Evolutionary conservation across 1,284 basidiomycete species (phyloP), one percentile per base, ranked within the genome.

Genomic region (Ceratobasidium sp.): DNA sequence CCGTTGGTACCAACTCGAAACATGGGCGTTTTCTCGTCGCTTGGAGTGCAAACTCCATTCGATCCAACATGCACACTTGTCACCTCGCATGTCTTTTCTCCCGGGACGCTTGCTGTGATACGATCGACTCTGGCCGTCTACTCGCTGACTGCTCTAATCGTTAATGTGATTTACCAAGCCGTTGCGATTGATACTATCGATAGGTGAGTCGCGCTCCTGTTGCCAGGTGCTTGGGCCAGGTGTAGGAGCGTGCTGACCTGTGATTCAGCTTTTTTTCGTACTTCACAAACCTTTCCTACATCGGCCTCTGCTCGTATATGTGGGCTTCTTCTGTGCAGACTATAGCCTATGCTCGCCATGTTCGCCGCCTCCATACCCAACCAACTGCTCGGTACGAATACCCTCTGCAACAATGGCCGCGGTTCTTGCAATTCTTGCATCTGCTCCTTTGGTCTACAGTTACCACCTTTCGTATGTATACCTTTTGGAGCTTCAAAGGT

Each of bases 251-350:
- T 2, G 61, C 41, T 62, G 37, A 62, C 43, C 14, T 31, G 22
- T 62, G 61, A 11, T 27, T 77, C 79, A 53, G 80, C 77, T 88
- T 84, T 82, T 84, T 89, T 77, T 86, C 87, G 3, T 90, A 86
- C 81, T 89, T 92, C 81, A 89, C 90, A 0, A 79, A 88, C 74
- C 83, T 92, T 2, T 85, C 88, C 0, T 90, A 88, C 76, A 86
- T 87, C 58, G 90, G 90, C 0, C 77, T 91, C 2, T 84, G 84
- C 39, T 83, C 88, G 16, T 92, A 90, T 80, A 87, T 88, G 80
- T 89, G 85, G 78, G 89, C 88, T 0, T 80, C 89, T 0, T 83
- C 85, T 3, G 83, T 87, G 1, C 90, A 91, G 75, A 87, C 88
- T 0, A 69, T 86, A 14, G 79, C 80, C 0, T 90, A 86, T 75